A percentile compares a stretch with the other conserved stretches of the same genome.
Conservation (phyloP, 1,139 yeast genomes). For the Tardiomyces digboiensis region DNA sequence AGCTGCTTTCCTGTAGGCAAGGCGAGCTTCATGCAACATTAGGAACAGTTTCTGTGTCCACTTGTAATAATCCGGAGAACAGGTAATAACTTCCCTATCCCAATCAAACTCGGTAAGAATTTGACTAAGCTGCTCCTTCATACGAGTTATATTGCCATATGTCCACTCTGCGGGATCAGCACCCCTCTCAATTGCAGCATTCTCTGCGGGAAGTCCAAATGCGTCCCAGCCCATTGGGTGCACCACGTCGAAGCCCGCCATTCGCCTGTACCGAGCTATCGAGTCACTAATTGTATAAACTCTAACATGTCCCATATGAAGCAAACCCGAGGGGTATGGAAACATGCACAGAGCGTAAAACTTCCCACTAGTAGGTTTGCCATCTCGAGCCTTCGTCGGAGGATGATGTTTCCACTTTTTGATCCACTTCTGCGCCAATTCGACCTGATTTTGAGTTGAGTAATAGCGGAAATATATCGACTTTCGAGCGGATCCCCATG, state of each 20-base stretch:
- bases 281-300: slow-evolving; percentile 90
- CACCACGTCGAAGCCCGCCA: slow-evolving; percentile 67
- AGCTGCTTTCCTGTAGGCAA: slow-evolving; percentile 80
- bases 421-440: slow-evolving; percentile 25
- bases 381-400: slow-evolving; percentile 10
- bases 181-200: slow-evolving; percentile 87
- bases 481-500: too few relatives aligned
- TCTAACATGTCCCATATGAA: slow-evolving; percentile 90
- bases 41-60: slow-evolving; percentile 88
- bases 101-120: slow-evolving; percentile 91
- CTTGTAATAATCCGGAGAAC: slow-evolving; percentile 78
- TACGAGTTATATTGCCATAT: slow-evolving; percentile 55
- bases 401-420: slow-evolving; percentile 17
- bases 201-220: slow-evolving; percentile 96
- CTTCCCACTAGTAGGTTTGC: slow-evolving; percentile 24
- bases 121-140: slow-evolving; percentile 70
- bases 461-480: too few relatives aligned
- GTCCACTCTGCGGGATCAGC: slow-evolving; percentile 85
- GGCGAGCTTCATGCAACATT: slow-evolving; percentile 58
- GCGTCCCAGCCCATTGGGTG: slow-evolving; percentile 99
- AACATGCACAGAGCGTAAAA: slow-evolving; percentile 80
- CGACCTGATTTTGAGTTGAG: background rate
- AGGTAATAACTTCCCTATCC: slow-evolving; percentile 86
- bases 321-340: slow-evolving; percentile 89
- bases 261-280: slow-evolving; percentile 64